Base-by-base conservation (phyloP, 2,329 filamentous ascomycete genomes). In the Calonectria honghensis region DNA sequence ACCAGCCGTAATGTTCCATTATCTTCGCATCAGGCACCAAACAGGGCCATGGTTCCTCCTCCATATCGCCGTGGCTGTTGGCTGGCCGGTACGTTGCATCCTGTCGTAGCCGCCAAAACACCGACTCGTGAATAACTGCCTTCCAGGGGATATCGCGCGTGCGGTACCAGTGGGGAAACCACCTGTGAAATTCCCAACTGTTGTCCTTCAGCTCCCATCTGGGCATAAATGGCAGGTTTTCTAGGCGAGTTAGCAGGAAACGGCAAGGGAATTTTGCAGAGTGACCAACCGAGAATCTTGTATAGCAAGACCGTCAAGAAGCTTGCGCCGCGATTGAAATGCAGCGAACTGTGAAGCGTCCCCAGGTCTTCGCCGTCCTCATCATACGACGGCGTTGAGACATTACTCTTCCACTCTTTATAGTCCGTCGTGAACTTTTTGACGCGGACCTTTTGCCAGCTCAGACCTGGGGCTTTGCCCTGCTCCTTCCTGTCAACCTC, bases 261-360 rank as follows among this genome's bases (percentile, higher is more conserved):
- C 18, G 0, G 10, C n/a, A 6, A 27, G 4, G 10, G 29, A 20
- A 14, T 24, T 5, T 2, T 35, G 7, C 7, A 4, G 13, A 13
- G 20, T 10, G 27, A 24, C 85, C 83, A 79, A 87, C 86, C 86
- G 82, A 87, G 83, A 37, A 86, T 82, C 54, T 85, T 86, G 86
- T 86, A 87, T 11, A 87, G 61, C 16, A 87, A 68, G 1, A 87
- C 86, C 11, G 73, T 83, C 72, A 85, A 81, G 69, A 87, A 84
- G 6, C 81, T 81, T 0, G 83, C 83, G 14, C 86, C 86, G 35
- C 78, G 76, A 2, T 84, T 84, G 29, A 86, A 86, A 1, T 76
- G 73, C 11, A 87, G 82, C 6, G 84, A 84, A 67, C 87, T 85
- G 31, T 87, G 86, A 13, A 86, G 82, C 13, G 82, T 75, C 0